phyloP scores from a whole-genome alignment of 257 asterid species.

The Solanum paucissectum region DNA sequence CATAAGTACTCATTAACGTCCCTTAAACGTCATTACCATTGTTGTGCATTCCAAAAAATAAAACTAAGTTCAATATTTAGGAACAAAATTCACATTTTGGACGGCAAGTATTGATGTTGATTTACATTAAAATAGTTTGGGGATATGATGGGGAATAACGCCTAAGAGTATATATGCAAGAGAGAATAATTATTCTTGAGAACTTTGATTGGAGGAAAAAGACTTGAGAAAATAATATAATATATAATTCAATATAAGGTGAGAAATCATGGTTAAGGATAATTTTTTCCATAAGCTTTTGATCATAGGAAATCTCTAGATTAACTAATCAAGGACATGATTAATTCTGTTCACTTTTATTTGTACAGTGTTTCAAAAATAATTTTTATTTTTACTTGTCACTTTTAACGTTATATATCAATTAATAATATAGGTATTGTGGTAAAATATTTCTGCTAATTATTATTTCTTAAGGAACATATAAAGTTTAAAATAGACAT shows the following conservation, averaged over 20 bases:
- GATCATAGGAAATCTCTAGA: background rate
- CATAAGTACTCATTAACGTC: background rate
- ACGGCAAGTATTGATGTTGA: background rate
- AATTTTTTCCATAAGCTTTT: background rate
- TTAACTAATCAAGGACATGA: background rate
- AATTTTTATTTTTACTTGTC: too few relatives aligned
- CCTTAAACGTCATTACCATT: background rate
- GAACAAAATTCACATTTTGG: background rate
- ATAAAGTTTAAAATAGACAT: background rate
- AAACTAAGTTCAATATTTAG: background rate
- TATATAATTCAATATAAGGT: background rate
- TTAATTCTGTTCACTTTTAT: background rate
- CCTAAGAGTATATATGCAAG: background rate
- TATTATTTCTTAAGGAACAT: background rate
- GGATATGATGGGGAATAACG: background rate
- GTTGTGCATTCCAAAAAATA: background rate
- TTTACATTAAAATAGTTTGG: background rate
- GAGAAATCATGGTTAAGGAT: background rate
- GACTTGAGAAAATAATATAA: background rate
- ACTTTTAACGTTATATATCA: too few relatives aligned
- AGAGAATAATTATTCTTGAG: background rate
- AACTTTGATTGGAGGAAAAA: background rate
- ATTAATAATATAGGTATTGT: background rate
- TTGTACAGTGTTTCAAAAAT: background rate
- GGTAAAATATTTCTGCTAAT: accelerated